Evolutionary conservation across 768 basidiomycete species (phyloP), one percentile per base, ranked within the genome.

Genomic region (Stropharia rugosoannulata): DNA sequence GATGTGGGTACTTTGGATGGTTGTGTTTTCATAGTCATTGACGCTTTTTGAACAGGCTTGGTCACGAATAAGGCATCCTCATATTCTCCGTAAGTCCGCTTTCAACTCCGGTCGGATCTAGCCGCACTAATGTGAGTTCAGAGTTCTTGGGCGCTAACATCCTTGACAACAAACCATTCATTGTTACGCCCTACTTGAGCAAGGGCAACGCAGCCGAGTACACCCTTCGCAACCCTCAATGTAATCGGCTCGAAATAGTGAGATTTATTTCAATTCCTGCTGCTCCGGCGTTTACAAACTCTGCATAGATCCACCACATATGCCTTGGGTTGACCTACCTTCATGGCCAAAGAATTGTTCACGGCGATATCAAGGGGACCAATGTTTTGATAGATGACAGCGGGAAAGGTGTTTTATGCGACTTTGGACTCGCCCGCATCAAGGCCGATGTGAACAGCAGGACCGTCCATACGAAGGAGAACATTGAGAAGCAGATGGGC

Each of bases 301-400:
- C 42, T 8, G 25, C 12, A 16, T 37, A 69, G 69, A 51, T 68
- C 12, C 54, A 62, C 19, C 62, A 69, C 27, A 58, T 61, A 25
- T 62, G 64, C 9, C 54, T 63, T 0, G 69, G 67, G 7, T 40
- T 70, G 15, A 49, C 56, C 15, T 66, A 68, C 49, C 59, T 70
- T 13, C 69, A 70, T 40, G 44, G 59, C 2, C 56, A 61, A 51
- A 58, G 58, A 4, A 62, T 71, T 32, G 60, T 69, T 13, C 70
- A 69, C 51, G 66, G 69, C 22, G 66, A 71, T 40, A 53, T 71
- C 12, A 70, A 70, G 60, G 67, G 62, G 54, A 51, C 59, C 13
- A 66, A 68, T 53, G 50, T 69, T 19, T 61, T 69, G 10, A 59
- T 68, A 11, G 66, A 65, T 41, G 62, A 69, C 42, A 59, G 57